Evolutionary conservation across 192 early-diverging fungal genomes (phyloP), one percentile per base, ranked within the genome.

Genomic region (Backusella sp.): DNA sequence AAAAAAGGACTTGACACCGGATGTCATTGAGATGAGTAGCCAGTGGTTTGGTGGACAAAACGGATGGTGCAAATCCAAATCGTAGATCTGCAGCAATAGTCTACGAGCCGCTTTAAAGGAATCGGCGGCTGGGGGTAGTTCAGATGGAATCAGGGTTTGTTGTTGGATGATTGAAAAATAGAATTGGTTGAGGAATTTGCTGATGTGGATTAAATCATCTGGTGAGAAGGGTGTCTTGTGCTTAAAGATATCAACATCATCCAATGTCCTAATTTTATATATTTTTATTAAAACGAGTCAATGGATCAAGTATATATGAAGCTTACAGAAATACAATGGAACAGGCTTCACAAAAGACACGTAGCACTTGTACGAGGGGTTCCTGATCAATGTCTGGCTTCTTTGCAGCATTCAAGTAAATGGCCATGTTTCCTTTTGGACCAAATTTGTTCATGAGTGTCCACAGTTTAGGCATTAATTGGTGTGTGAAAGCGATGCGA

Each of bases 71-170:
- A 84, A 85, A 62, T 90, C 87, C 30, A 83, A 70, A 14, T 88
- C 88, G 79, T 93, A 88, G 6, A 96, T 81, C 76, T 95, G 94
- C 9, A 91, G 83, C 2, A 94, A 82, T 0, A 96, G 77, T n/a
- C 84, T 76, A 36, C 85, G 69, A 6, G 85, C 88, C 8, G 81
- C 77, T 41, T 87, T 82, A 70, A 88, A 88, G 11, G 80, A 80
- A 46, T 49, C 23, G 2, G 71, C 41, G 34, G 62, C 62, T n/a
- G 69, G 52, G 0, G 77, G 62, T 28, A 86, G 72, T 19, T 39
- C 21, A 19, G 70, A 76, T 1, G 66, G 53, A 30, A 68, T 23
- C 32, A 78, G 52, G 1, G 72, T 68, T 30, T 83, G 73, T 42
- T 80, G 70, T 41, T 86, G 87, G 53, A 90, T 46, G 12, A 90